Evolutionary conservation across 768 basidiomycete species (phyloP), one percentile per base, ranked within the genome.

Genomic region (Mycena chlorophos): DNA sequence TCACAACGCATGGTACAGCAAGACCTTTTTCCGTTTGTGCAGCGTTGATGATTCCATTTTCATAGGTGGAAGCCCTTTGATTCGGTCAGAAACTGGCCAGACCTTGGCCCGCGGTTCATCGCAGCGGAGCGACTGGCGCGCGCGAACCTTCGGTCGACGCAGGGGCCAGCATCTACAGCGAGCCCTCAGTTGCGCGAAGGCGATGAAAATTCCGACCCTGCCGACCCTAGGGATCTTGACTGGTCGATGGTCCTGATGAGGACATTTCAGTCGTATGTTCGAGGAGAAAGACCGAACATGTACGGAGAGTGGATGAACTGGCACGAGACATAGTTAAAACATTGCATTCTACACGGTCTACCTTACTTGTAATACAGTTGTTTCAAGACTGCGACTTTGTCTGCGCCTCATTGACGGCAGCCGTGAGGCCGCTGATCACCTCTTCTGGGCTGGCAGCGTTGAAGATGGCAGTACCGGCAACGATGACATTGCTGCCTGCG

Each of bases 401-500:
- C 67, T 88, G 88, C 16, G 86, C 91, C 20, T 79, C 71, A 59
- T 86, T 79, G 29, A 96, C 86, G 20, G 80, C 78, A 30, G 80
- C 74, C 71, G 90, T 93, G 34, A 98, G 73, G 6, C 76, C 67
- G 39, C 79, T 64, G 49, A 98, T 97, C 46, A 95, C 91, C 34
- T 82, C 73, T 40, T 86, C 86, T 0, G 97, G 90, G 64, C 86
- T 78, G n/a, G 80, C 66, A 2, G 94, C 87, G 38, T 81, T 83
- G 66, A 98, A 98, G 57, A 99, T 89, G 5, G 96, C 94, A 5
- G 95, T 98, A 13, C 97, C 97, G 13, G 97, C 95, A 26, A 99
- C 97, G 51, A 98, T 93, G 61, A 99, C 94, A 66, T 99, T 99
- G 73, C 94, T 94, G 20, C 96, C 96, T 95, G 96, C 97, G 54